These are phyloP conservation scores for Aspergillus terreus DNA, from an alignment of 2,329 filamentous ascomycete species.

Conservation along the genomic window DNA sequence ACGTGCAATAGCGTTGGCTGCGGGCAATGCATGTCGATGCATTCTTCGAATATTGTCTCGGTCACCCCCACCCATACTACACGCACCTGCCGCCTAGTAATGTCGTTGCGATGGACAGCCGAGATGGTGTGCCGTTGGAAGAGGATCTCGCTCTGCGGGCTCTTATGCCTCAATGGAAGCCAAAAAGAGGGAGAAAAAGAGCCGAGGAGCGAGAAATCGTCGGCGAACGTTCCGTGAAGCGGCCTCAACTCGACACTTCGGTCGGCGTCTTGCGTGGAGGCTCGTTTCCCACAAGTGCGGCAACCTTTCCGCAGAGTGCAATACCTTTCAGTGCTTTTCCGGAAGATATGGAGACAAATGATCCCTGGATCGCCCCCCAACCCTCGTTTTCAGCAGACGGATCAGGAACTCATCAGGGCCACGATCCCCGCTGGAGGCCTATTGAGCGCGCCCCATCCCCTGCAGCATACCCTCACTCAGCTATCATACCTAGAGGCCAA, in stretches of 20 bases:
- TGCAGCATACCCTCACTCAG: slow-evolving; percentile 72
- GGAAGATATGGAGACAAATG: slow-evolving; percentile 48
- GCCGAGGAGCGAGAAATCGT: slow-evolving; percentile 59
- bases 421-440: slow-evolving; percentile 44
- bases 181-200: slow-evolving; percentile 60
- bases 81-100: slow-evolving; percentile 65
- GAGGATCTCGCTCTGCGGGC: slow-evolving; percentile 86
- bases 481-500: slow-evolving; percentile 59
- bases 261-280: slow-evolving; percentile 44
- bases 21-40: slow-evolving; percentile 92
- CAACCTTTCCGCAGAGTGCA: slow-evolving; percentile 49
- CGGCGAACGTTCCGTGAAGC: slow-evolving; percentile 53
- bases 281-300: slow-evolving; percentile 40
- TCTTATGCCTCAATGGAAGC: slow-evolving; percentile 70
- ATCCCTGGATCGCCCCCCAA: slow-evolving; percentile 36
- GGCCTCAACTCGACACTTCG: slow-evolving; percentile 59
- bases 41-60: slow-evolving; percentile 86
- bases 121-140: slow-evolving; percentile 79
- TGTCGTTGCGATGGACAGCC: slow-evolving; percentile 60
- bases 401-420: slow-evolving; percentile 25
- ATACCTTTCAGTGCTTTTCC: slow-evolving; percentile 53
- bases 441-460: slow-evolving; percentile 59
- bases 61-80: slow-evolving; percentile 76
- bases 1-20: slow-evolving; percentile 75
- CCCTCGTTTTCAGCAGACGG: slow-evolving; percentile 43